phyloP scores from a whole-genome alignment of 768 basidiomycete species.

The Amanita inopinata region DNA sequence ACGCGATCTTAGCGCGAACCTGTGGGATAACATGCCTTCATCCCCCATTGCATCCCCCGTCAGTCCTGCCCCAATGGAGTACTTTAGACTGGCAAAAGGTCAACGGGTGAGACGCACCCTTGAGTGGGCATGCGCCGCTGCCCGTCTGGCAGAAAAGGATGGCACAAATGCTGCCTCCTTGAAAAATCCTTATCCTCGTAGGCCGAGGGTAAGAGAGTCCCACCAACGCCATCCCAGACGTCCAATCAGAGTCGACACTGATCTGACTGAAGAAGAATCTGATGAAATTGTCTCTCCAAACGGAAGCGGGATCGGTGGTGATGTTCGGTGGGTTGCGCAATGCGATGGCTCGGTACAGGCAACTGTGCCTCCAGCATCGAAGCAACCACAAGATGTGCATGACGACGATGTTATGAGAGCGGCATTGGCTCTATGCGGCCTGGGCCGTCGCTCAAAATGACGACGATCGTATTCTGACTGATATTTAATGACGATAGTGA shows the following conservation, averaged over 20 bases:
- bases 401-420: slow-evolving; percentile 67
- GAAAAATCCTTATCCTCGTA: neutral
- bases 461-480: no score
- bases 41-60: slow-evolving; percentile 48
- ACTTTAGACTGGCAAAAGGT: slow-evolving; percentile 36
- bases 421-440: slow-evolving; percentile 57
- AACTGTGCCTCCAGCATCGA: slow-evolving; percentile 11
- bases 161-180: neutral
- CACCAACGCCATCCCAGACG: slow-evolving; percentile 4
- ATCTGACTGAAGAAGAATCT: slow-evolving; percentile 55
- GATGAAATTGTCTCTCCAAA: slow-evolving; percentile 59
- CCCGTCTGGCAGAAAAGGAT: slow-evolving; percentile 30
- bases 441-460: slow-evolving; percentile 24
- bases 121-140: slow-evolving; percentile 70
- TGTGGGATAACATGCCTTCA: slow-evolving; percentile 54
- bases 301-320: slow-evolving; percentile 37
- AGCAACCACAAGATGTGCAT: slow-evolving; percentile 20
- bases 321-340: slow-evolving; percentile 24
- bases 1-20: slow-evolving; percentile 25
- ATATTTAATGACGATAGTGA: no score
- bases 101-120: slow-evolving; percentile 43
- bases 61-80: slow-evolving; percentile 40
- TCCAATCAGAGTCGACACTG: slow-evolving; percentile 21
- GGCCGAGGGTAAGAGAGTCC: neutral
- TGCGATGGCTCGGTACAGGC: slow-evolving; percentile 14